Evolutionary conservation across 148 eudicot species (phyloP).

Genomic region (Chenopodium berlandieri): DNA sequence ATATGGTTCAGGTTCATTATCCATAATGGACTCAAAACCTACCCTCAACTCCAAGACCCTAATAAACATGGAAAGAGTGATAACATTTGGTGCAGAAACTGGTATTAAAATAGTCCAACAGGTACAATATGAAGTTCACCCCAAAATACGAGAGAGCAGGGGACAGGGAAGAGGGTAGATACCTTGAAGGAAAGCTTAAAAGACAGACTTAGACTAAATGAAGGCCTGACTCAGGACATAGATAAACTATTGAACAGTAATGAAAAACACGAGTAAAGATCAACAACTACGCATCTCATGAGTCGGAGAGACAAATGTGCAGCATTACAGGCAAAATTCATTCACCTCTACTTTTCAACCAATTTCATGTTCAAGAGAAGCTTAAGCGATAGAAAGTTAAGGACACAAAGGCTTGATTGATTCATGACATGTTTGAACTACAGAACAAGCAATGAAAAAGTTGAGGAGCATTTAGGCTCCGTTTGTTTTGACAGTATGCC

Average conservation of each 20-base stretch:
- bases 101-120: too few relatives aligned
- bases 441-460: neutral
- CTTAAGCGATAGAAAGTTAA: neutral
- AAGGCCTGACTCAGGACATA: slow-evolving; percentile 6
- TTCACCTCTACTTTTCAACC: slow-evolving; percentile 2
- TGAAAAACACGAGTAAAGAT: neutral
- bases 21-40: too few relatives aligned
- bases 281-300: neutral
- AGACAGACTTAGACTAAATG: neutral
- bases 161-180: too few relatives aligned
- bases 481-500: too few relatives aligned
- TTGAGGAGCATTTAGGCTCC: too few relatives aligned
- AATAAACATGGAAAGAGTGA: too few relatives aligned
- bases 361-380: slow-evolving; percentile 2
- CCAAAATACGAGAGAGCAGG: too few relatives aligned
- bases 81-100: too few relatives aligned
- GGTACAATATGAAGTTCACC: too few relatives aligned
- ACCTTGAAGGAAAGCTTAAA: neutral
- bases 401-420: slow-evolving; percentile 8
- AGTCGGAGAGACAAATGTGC: neutral
- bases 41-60: too few relatives aligned
- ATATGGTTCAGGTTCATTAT: too few relatives aligned
- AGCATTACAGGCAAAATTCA: neutral
- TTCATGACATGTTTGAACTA: slow-evolving; percentile 12
- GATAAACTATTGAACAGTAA: slow-evolving; percentile 7